Evolutionary conservation across 495 filamentous ascomycete species (phyloP).

Genomic region (Hypoxylon rickii): DNA sequence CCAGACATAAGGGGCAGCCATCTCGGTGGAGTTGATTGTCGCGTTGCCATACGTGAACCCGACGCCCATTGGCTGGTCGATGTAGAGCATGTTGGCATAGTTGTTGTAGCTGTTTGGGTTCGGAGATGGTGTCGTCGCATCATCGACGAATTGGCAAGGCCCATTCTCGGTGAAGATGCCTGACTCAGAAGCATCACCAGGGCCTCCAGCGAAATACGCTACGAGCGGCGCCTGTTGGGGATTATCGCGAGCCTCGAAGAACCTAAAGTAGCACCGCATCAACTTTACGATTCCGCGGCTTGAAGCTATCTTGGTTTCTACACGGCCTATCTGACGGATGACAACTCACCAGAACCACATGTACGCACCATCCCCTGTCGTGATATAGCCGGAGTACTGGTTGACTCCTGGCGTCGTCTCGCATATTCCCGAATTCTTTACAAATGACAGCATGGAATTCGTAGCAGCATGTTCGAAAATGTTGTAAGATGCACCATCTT

Average conservation of each 20-base stretch:
- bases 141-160: slow-evolving; percentile 63
- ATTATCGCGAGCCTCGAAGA: slow-evolving; percentile 58
- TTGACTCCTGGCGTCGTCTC: slow-evolving; percentile 60
- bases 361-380: slow-evolving; percentile 56
- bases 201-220: slow-evolving; percentile 63
- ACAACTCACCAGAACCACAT: slow-evolving; percentile 46
- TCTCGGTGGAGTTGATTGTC: slow-evolving; percentile 64
- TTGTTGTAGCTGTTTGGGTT: slow-evolving; percentile 67
- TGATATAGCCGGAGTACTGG: slow-evolving; percentile 61
- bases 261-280: slow-evolving; percentile 39
- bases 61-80: slow-evolving; percentile 66
- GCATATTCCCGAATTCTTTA: slow-evolving; percentile 61
- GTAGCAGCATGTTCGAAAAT: slow-evolving; percentile 60
- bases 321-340: background rate
- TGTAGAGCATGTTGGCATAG: slow-evolving; percentile 66
- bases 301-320: no score
- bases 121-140: slow-evolving; percentile 52
- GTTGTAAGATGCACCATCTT: slow-evolving; percentile 51
- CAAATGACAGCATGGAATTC: slow-evolving; percentile 55
- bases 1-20: slow-evolving; percentile 65
- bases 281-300: no score
- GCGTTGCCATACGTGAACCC: slow-evolving; percentile 62
- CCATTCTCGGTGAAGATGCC: slow-evolving; percentile 66
- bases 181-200: slow-evolving; percentile 63
- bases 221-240: slow-evolving; percentile 55